phyloP scores from a whole-genome alignment of 331 rosid species.

The Erythrophleum ivorense region DNA sequence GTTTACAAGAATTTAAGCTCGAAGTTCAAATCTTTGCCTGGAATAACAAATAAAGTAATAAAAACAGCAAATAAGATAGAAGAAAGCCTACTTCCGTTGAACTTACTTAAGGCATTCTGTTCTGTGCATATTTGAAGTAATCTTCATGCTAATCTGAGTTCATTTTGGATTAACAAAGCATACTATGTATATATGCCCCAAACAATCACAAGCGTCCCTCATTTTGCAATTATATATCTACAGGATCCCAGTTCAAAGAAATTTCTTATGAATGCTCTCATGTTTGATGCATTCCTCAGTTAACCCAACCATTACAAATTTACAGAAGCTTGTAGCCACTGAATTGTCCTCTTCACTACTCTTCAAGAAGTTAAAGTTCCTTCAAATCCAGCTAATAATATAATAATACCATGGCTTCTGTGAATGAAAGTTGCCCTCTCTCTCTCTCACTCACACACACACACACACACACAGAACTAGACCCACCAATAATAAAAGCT shows the following conservation, averaged over 20 bases:
- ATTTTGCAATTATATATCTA: no score
- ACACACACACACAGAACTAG: neutral
- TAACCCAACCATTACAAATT: neutral
- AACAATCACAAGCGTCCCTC: neutral
- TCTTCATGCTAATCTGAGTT: neutral
- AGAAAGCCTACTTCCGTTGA: slow-evolving; percentile 1
- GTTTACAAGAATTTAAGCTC: neutral
- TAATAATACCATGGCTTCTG: neutral
- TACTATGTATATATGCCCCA: neutral
- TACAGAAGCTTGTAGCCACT: neutral
- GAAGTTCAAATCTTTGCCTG: neutral
- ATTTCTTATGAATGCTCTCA: neutral
- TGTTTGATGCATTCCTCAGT: neutral
- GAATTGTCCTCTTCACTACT: neutral
- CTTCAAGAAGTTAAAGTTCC: neutral
- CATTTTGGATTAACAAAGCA: neutral
- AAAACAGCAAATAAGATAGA: neutral
- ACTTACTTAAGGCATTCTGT: neutral
- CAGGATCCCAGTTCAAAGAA: neutral
- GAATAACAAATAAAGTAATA: neutral
- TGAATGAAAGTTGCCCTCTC: neutral
- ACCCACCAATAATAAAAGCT: slow-evolving; percentile 18
- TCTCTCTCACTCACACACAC: neutral
- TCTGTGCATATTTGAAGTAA: slow-evolving; percentile 14
- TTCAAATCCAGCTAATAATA: neutral